phyloP scores from a whole-genome alignment of 2,329 filamentous ascomycete species.

The Cordyceps tenuipes region DNA sequence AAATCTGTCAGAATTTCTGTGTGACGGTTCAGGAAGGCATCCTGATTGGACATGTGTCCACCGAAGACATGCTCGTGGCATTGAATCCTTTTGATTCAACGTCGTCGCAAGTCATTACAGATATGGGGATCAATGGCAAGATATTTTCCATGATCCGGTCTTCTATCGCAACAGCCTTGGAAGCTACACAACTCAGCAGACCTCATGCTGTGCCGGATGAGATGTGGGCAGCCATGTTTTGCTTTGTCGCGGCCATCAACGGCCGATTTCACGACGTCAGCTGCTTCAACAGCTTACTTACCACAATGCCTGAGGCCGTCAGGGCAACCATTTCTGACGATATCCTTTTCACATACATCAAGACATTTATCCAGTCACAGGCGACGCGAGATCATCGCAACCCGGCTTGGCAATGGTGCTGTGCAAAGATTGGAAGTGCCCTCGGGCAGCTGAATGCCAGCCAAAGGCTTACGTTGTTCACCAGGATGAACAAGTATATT shows the following conservation, averaged over 20 bases:
- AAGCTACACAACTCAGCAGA: not conserved
- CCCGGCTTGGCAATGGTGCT: conserved; percentile 2
- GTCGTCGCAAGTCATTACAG: not conserved
- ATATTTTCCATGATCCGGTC: not conserved
- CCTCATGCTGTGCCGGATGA: not conserved
- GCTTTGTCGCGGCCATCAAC: not conserved
- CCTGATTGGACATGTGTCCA: not conserved
- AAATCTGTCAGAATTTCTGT: not conserved
- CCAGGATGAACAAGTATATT: not conserved
- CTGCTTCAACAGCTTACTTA: not conserved
- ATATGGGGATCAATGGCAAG: not conserved
- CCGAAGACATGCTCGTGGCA: not conserved
- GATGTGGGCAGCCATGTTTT: conserved; percentile 9
- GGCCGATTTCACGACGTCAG: conserved; percentile 4
- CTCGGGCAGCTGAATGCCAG: not conserved
- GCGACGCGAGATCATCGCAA: not conserved
- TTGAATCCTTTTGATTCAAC: conserved; percentile 1
- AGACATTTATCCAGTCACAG: not conserved
- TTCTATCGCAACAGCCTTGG: not conserved
- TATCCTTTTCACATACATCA: not conserved
- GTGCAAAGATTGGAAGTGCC: not conserved
- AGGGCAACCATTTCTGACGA: not conserved
- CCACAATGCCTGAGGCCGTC: not conserved
- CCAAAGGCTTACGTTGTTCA: not conserved
- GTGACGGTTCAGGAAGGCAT: not conserved